These are phyloP conservation scores for Firmiana major DNA, from an alignment of 345 rosid genomes.

Conservation along the genomic window DNA sequence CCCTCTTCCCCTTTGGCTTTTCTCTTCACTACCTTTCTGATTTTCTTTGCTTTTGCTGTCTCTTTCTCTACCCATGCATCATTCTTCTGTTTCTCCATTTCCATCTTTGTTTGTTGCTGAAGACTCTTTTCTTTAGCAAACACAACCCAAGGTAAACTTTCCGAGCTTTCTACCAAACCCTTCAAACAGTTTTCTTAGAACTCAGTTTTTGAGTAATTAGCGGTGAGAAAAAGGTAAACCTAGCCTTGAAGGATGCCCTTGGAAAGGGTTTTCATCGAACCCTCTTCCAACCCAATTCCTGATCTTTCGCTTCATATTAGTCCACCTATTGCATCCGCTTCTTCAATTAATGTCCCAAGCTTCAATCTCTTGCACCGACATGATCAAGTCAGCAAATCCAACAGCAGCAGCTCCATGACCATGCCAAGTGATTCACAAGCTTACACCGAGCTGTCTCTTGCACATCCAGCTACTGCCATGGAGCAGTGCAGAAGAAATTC, in stretches of 20 bases:
- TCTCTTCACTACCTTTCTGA: slow-evolving; percentile 28
- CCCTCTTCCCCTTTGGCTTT: not conserved
- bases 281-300: slow-evolving; percentile 42
- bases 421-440: slow-evolving; percentile 18
- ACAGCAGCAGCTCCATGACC: slow-evolving; percentile 10
- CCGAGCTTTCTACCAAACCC: slow-evolving; percentile 18
- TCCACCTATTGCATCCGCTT: slow-evolving; percentile 42
- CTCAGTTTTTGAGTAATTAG: not conserved
- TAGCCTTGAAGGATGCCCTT: slow-evolving; percentile 34
- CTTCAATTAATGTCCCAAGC: not conserved
- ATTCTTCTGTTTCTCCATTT: no score
- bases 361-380: slow-evolving; percentile 19
- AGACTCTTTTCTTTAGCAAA: no score
- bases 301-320: slow-evolving; percentile 76
- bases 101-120: no score
- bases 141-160: slow-evolving; percentile 4
- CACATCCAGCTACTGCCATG: slow-evolving; percentile 25
- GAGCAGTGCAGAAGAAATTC: slow-evolving; percentile 9
- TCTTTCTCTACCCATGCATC: not conserved
- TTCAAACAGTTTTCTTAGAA: not conserved
- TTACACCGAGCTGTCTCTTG: slow-evolving; percentile 42
- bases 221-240: not conserved
- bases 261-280: slow-evolving; percentile 52
- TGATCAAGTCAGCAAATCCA: slow-evolving; percentile 18
- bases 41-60: slow-evolving; percentile 21